These are phyloP conservation scores for Setaria viridis DNA, from an alignment of 202 grass and related monocot genomes.

Conservation along the genomic window DNA sequence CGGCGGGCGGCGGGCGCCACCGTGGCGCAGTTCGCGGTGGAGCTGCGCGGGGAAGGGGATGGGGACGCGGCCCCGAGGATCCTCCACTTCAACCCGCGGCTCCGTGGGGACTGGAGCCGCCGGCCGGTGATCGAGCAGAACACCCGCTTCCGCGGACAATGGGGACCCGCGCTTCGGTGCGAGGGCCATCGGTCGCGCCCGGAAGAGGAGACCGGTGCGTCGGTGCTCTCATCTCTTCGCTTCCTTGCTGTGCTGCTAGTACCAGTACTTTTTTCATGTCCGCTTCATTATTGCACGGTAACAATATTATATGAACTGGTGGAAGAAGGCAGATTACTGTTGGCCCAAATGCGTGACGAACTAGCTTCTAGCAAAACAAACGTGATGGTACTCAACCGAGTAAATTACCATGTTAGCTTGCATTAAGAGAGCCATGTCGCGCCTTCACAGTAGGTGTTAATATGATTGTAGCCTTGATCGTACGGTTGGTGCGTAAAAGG, in stretches of 20 bases:
- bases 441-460: slow-evolving; percentile 35
- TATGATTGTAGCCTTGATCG: slow-evolving; percentile 31
- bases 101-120: slow-evolving; percentile 68
- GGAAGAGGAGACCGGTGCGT: slow-evolving; percentile 69
- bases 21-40: slow-evolving; percentile 60
- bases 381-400: slow-evolving; percentile 26
- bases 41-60: slow-evolving; percentile 55
- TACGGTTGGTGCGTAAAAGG: slow-evolving; percentile 47
- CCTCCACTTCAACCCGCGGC: slow-evolving; percentile 75
- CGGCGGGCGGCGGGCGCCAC: slow-evolving; percentile 26
- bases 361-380: neutral
- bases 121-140: slow-evolving; percentile 78
- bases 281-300: slow-evolving; percentile 4
- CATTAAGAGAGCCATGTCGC: slow-evolving; percentile 44
- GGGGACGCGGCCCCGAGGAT: slow-evolving; percentile 54
- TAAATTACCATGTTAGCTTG: slow-evolving; percentile 14
- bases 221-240: neutral
- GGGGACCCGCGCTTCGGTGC: slow-evolving; percentile 67
- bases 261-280: neutral
- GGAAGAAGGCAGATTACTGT: neutral
- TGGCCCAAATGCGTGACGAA: neutral
- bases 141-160: slow-evolving; percentile 73
- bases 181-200: slow-evolving; percentile 63
- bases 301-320: neutral
- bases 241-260: neutral